Base-by-base conservation (phyloP, 805 yeast genomes). In the Alloascoidea africana region DNA sequence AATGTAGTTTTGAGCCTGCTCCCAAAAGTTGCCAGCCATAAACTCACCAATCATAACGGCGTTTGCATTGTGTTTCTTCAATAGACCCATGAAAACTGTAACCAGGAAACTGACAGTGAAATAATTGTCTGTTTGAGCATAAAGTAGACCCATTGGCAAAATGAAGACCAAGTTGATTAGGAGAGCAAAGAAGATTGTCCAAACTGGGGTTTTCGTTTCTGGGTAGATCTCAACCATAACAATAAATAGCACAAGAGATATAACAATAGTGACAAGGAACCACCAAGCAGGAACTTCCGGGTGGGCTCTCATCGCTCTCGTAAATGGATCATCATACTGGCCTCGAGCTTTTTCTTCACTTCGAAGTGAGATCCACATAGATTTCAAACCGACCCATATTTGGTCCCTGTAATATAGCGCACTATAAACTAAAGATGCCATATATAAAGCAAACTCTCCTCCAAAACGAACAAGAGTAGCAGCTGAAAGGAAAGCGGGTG, bases 1-100 rank as follows among this genome's bases (percentile, higher is more conserved):
- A 36, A 73, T 67, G 51, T 69, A 77, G 48, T 61, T 66, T 42
- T 74, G 73, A 8, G 83, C 80, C 53, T 75, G 82, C 17, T 68
- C 68, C 48, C 72, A 77, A 43, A 74, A 70, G 47, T 73, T 75
- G 36, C 71, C 68, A 34, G 75, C 76, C 37, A 60, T 63, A 1
- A 69, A 65, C 41, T 71, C 70, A 40, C 70, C 49, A 8, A 67
- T 58, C 62, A 66, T 68, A 38, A 70, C 52, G 4, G 76, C 77
- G 35, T 59, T 50, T 17, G 73, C 76, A 39, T 71, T 68, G 36
- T 73, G 73, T 15, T 73, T 73, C 23, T 68, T 48, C 2, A 75
- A 70, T 44, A 70, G 68, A 23, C 77, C 76, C 51, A 71, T 76
- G 38, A 68, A 72, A 8, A 23, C 30, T 23, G 8, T 23, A n/a